Evolutionary conservation across 2,329 filamentous ascomycete species (phyloP), one percentile per base, ranked within the genome.

Genomic region (Alternaria burnsii): DNA sequence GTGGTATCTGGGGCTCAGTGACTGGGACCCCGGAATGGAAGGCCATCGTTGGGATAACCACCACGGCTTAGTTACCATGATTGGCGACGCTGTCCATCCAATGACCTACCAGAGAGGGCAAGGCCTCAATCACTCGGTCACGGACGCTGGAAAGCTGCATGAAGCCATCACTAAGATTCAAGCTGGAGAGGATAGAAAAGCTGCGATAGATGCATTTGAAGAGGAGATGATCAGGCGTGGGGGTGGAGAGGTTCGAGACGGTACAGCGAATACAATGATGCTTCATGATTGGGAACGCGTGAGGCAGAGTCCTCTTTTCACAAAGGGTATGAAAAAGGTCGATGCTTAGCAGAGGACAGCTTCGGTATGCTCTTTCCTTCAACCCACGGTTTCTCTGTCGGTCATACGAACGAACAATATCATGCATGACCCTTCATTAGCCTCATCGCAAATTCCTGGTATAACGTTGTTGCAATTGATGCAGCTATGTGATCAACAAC

Each of bases 51-150:
- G 77, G 78, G 70, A 78, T 42, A 75, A 74, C 44, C 70, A 72
- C n/a, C 24, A 58, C 24, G 78, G 79, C 16, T 61, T 71, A 28
- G 72, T 80, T 12, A 79, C 77, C 34, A 66, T 81, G 51, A 68
- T 78, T 8, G 79, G 79, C 5, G 79, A 81, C 61, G 79, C 79
- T 2, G 75, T 73, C 47, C 79, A 81, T 67, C 75, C 77, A 1
- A 81, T 81, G 78, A 80, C 77, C 3, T 78, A 76, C 48, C 77
- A 84, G 66, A 78, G 82, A 22, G 82, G 82, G 0, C 82, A 85
- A 67, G 82, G 82, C 0, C 74, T 84, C n/a, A 84, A 84, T 61
- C 82, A 84, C 59, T 78, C 78, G 3, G 72, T 84, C 10, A 77
- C 77, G 1, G 83, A 84, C 59, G 80, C 78, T 5, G 76, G 72